Percentiles rank a stretch among this genome's conserved stretches.
phyloP scores from a whole-genome alignment of 2,329 filamentous ascomycete species.

The Epichloe coenophiala region DNA sequence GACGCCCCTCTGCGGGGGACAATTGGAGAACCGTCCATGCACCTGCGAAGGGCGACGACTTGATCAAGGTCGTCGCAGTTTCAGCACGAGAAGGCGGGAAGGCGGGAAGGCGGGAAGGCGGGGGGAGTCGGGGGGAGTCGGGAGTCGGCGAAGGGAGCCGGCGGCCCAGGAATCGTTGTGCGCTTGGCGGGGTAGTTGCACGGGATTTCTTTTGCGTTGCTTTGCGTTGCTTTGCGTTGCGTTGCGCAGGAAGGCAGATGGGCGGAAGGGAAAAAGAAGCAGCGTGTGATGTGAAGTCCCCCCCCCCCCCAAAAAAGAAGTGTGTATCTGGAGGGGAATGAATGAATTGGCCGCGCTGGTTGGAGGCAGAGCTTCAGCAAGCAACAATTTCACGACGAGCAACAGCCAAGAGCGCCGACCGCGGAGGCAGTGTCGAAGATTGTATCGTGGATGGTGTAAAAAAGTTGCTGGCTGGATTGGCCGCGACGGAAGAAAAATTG shows the following conservation, averaged over 20 bases:
- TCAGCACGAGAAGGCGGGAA: constrained; percentile 5
- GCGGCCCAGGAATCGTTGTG: background rate
- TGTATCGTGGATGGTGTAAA: constrained; percentile 1
- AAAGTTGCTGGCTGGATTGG: background rate
- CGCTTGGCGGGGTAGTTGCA: constrained; percentile 4
- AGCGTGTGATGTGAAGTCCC: background rate
- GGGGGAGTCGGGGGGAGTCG: background rate
- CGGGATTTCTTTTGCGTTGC: background rate
- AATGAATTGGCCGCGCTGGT: background rate
- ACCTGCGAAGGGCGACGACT: constrained; percentile 11
- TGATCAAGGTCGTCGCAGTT: constrained; percentile 6
- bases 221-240: background rate
- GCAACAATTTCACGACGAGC: background rate
- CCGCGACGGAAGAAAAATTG: constrained; percentile 4
- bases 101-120: constrained; percentile 4
- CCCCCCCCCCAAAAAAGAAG: background rate
- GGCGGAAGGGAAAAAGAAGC: background rate
- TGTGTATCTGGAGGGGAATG: background rate
- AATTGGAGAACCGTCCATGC: constrained; percentile 36
- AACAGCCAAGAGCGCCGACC: constrained; percentile 3
- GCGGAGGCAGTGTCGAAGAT: constrained; percentile 2
- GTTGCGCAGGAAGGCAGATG: background rate
- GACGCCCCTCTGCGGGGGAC: constrained; percentile 32
- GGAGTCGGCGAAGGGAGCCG: constrained; percentile 3
- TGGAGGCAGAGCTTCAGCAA: background rate